Evolutionary conservation across 2,329 filamentous ascomycete genomes (phyloP).

Genomic region (Colletotrichum eremochloae): DNA sequence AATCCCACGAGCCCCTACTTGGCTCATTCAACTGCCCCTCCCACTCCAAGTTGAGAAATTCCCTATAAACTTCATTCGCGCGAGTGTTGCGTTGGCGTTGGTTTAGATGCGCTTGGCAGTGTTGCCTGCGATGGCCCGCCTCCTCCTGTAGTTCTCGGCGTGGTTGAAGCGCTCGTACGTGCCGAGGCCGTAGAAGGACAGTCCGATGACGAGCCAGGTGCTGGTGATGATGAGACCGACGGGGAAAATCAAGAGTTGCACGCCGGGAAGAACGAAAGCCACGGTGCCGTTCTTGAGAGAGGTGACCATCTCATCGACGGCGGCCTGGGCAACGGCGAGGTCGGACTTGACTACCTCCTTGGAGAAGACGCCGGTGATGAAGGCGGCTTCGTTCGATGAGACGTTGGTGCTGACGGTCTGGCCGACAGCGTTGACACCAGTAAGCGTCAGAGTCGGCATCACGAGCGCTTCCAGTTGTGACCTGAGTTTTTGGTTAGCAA

Average conservation of each 20-base stretch:
- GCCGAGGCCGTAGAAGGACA: constrained; percentile 71
- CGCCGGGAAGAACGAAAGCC: constrained; percentile 78
- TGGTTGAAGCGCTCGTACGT: constrained; percentile 77
- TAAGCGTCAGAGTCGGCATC: constrained; percentile 76
- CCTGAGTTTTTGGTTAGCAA: constrained; percentile 53
- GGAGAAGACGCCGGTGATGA: constrained; percentile 79
- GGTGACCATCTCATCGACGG: constrained; percentile 62
- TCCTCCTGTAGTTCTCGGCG: constrained; percentile 71
- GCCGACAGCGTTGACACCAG: constrained; percentile 66
- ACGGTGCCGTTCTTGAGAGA: constrained; percentile 64
- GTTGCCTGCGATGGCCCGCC: constrained; percentile 59
- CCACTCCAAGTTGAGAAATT: background rate
- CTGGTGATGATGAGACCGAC: constrained; percentile 76
- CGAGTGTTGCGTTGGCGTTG: background rate
- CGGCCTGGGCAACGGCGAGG: constrained; percentile 61
- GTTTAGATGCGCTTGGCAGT: constrained; percentile 41
- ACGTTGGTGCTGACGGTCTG: constrained; percentile 72
- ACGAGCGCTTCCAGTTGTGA: constrained; percentile 72
- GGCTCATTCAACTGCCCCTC: background rate
- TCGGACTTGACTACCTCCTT: constrained; percentile 66
- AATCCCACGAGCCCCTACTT: constrained; percentile 18
- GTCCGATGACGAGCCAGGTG: constrained; percentile 71
- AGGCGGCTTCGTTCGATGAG: constrained; percentile 77
- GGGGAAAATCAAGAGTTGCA: constrained; percentile 77
- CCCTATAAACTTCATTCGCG: background rate